A percentile compares a stretch with the other conserved stretches of the same genome.
phyloP scores from a whole-genome alignment of 1,284 basidiomycete genomes.

The Cutaneotrichosporon cutaneum region DNA sequence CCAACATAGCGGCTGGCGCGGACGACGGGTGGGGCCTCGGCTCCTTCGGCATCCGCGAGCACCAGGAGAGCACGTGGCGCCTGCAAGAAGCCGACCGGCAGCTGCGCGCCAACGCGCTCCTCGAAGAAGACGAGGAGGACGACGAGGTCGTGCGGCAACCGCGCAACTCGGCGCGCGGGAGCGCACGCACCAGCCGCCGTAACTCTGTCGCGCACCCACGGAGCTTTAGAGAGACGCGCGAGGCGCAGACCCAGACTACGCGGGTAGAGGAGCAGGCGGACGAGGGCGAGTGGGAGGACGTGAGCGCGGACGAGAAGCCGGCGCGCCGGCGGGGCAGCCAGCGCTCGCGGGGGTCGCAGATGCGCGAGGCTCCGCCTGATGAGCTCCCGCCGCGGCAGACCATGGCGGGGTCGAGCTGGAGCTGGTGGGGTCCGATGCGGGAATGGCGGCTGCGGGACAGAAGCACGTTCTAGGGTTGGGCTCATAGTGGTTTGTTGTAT shows the following conservation, averaged over 20 bases:
- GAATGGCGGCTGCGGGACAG: slow-evolving; percentile 46
- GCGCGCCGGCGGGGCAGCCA: background rate
- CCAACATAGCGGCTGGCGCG: slow-evolving; percentile 20
- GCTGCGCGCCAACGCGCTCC: slow-evolving; percentile 33
- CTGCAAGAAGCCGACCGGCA: slow-evolving; percentile 42
- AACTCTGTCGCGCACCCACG: background rate
- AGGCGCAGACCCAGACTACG: background rate
- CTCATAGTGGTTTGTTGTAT: slow-evolving; percentile 5
- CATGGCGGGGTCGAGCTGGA: slow-evolving; percentile 31
- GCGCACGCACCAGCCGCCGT: slow-evolving; percentile 1
- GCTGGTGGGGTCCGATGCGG: slow-evolving; percentile 51
- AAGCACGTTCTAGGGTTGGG: slow-evolving; percentile 25
- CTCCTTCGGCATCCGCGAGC: slow-evolving; percentile 62
- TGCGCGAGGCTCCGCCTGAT: background rate
- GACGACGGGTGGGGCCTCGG: slow-evolving; percentile 64
- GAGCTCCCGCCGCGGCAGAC: background rate
- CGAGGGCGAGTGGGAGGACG: slow-evolving; percentile 18
- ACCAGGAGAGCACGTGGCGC: slow-evolving; percentile 47
- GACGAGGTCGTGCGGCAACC: background rate
- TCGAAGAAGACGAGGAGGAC: slow-evolving; percentile 28
- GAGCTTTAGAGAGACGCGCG: background rate
- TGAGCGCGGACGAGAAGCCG: slow-evolving; percentile 7
- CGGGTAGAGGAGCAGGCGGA: background rate
- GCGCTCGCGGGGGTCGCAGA: background rate
- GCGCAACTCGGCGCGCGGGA: background rate